A percentile compares a stretch with the other conserved stretches of the same genome.
These are phyloP conservation scores for Orbilia ellipsospora DNA, from an alignment of 2,329 filamentous ascomycete genomes.

Conservation along the genomic window DNA sequence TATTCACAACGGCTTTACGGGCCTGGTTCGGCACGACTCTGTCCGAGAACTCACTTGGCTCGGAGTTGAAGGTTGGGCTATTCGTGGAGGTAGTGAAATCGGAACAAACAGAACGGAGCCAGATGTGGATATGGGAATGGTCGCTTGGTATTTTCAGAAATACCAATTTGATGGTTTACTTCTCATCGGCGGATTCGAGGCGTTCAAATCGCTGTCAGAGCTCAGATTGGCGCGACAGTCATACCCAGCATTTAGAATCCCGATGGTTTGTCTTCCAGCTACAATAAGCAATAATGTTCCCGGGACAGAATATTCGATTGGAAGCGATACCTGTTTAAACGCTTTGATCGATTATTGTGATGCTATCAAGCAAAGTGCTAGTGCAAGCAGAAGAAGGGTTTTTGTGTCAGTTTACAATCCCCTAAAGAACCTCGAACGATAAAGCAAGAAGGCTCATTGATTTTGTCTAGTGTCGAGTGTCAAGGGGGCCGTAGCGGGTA, in stretches of 20 bases:
- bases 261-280: conserved; percentile 89
- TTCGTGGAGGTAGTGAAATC: conserved; percentile 96
- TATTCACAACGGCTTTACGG: conserved; percentile 96
- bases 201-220: conserved; percentile 90
- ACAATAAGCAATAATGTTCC: conserved; percentile 99
- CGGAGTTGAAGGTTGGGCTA: conserved; percentile 94
- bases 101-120: conserved; percentile 96
- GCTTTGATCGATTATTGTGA: conserved; percentile 95
- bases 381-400: conserved; percentile 88
- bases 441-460: conserved; percentile 8
- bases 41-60: conserved; percentile 91
- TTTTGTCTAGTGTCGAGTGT: conserved; percentile 75
- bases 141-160: conserved; percentile 83
- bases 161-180: conserved; percentile 93
- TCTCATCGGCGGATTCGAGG: conserved; percentile 93
- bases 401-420: conserved; percentile 71
- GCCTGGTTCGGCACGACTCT: conserved; percentile 89
- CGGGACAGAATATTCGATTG: conserved; percentile 95
- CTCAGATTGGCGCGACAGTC: conserved; percentile 81
- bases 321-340: conserved; percentile 96
- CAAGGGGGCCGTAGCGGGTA: conserved; percentile 96
- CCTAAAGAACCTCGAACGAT: background rate
- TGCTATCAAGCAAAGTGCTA: conserved; percentile 96
- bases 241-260: conserved; percentile 89
- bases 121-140: conserved; percentile 82